Percentiles rank a stretch among this genome's conserved stretches.
Evolutionary conservation across 805 yeast genomes (phyloP).

Genomic region (Myxozyma monticola): DNA sequence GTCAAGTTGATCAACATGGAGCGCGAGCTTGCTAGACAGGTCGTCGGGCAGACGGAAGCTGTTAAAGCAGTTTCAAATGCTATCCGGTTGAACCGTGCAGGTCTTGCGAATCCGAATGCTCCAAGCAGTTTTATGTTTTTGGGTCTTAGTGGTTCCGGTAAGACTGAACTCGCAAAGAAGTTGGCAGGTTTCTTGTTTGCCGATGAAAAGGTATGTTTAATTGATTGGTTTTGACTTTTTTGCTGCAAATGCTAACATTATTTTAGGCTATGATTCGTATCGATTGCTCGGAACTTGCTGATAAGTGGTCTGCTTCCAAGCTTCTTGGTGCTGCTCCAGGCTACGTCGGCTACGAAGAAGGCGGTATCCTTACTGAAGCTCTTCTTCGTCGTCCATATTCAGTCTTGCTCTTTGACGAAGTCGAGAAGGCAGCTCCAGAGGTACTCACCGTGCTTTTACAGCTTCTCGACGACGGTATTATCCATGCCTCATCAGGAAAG

Average conservation of each 20-base stretch:
- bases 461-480: slow-evolving; percentile 93
- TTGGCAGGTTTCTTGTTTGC: slow-evolving; percentile 94
- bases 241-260: not conserved
- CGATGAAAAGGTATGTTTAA: slow-evolving; percentile 89
- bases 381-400: slow-evolving; percentile 90
- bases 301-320: slow-evolving; percentile 93
- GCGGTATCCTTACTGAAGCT: slow-evolving; percentile 93
- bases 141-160: slow-evolving; percentile 97
- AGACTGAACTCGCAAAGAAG: slow-evolving; percentile 96
- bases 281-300: slow-evolving; percentile 94
- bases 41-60: slow-evolving; percentile 95
- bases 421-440: slow-evolving; percentile 98
- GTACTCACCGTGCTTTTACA: slow-evolving; percentile 90
- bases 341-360: slow-evolving; percentile 94
- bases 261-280: slow-evolving; percentile 98
- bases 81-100: slow-evolving; percentile 88
- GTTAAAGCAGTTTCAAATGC: slow-evolving; percentile 96
- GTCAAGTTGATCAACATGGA: slow-evolving; percentile 94
- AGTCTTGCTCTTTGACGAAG: slow-evolving; percentile 94
- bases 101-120: slow-evolving; percentile 92
- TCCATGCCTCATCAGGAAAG: slow-evolving; percentile 92
- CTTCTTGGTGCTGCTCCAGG: slow-evolving; percentile 98
- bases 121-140: slow-evolving; percentile 87
- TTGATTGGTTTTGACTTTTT: not conserved
- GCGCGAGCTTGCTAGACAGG: slow-evolving; percentile 71